These are phyloP conservation scores for Ceratocystis alfenasii DNA, from an alignment of 2,329 filamentous ascomycete genomes.

Conservation along the genomic window DNA sequence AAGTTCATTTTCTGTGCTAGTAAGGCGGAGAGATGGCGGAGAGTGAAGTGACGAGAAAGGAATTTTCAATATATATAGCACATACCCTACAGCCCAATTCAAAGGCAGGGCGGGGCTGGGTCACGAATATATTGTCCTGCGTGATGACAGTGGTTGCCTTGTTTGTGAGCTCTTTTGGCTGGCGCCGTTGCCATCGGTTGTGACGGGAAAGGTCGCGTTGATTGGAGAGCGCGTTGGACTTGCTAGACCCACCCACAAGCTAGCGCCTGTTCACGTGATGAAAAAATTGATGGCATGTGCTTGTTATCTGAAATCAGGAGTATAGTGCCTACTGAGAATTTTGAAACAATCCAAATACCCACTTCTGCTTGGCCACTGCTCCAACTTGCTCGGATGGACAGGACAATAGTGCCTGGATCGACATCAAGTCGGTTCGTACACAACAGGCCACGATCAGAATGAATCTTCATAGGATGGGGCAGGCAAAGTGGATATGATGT, in stretches of 20 bases:
- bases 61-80: neutral
- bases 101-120: neutral
- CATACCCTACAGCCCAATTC: neutral
- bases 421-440: neutral
- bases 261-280: conserved; percentile 8
- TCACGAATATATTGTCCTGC: neutral
- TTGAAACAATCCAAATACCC: neutral
- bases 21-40: neutral
- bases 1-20: neutral
- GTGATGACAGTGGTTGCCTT: neutral
- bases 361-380: neutral
- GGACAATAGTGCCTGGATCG: neutral
- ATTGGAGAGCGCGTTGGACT: neutral
- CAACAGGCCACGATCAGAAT: conserved; percentile 4
- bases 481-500: neutral
- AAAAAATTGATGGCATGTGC: neutral
- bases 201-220: neutral
- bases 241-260: neutral
- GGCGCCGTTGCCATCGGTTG: neutral
- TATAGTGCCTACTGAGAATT: neutral
- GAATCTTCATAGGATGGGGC: conserved; percentile 1
- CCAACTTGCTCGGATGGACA: neutral
- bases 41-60: neutral
- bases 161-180: neutral
- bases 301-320: neutral